Percentiles rank a stretch among this genome's conserved stretches.
These are phyloP conservation scores for Saccharomyces hybrid DNA, from an alignment of 1,139 yeast genomes.

Conservation along the genomic window DNA sequence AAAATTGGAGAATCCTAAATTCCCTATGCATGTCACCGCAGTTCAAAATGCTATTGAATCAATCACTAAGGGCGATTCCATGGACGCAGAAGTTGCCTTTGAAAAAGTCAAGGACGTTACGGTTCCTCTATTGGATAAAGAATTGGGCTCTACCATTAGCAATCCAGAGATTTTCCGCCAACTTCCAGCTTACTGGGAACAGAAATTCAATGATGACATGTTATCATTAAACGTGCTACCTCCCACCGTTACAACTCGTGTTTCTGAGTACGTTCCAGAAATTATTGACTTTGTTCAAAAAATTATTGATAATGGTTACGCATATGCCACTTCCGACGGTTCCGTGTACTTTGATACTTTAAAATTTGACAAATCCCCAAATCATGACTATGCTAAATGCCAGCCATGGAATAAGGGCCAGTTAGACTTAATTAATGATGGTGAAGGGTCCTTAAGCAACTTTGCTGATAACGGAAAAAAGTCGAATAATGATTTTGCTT, in stretches of 20 bases:
- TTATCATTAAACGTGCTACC: slow-evolving; percentile 71
- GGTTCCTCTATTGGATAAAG: slow-evolving; percentile 63
- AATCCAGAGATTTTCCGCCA: slow-evolving; percentile 80
- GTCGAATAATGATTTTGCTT: slow-evolving; percentile 81
- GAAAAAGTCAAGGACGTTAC: slow-evolving; percentile 58
- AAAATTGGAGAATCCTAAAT: slow-evolving; percentile 60
- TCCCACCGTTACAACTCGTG: slow-evolving; percentile 83
- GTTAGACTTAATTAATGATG: slow-evolving; percentile 79
- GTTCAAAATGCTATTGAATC: slow-evolving; percentile 47
- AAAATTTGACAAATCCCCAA: slow-evolving; percentile 61
- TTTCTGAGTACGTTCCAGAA: slow-evolving; percentile 94
- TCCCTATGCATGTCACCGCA: slow-evolving; percentile 77
- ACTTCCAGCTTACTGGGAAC: slow-evolving; percentile 87
- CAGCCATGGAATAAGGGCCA: slow-evolving; percentile 98
- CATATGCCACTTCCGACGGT: slow-evolving; percentile 75
- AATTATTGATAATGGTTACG: slow-evolving; percentile 74
- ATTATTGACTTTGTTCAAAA: slow-evolving; percentile 69
- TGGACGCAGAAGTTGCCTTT: slow-evolving; percentile 22
- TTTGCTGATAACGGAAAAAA: slow-evolving; percentile 49
- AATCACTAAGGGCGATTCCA: slow-evolving; percentile 35
- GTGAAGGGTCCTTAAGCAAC: slow-evolving; percentile 82
- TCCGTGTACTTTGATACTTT: slow-evolving; percentile 92
- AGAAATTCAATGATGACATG: slow-evolving; percentile 81
- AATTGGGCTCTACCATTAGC: slow-evolving; percentile 66
- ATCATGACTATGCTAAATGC: slow-evolving; percentile 85